Base-by-base conservation (phyloP, 257 asterid genomes). In the Hygrophila difformis region DNA sequence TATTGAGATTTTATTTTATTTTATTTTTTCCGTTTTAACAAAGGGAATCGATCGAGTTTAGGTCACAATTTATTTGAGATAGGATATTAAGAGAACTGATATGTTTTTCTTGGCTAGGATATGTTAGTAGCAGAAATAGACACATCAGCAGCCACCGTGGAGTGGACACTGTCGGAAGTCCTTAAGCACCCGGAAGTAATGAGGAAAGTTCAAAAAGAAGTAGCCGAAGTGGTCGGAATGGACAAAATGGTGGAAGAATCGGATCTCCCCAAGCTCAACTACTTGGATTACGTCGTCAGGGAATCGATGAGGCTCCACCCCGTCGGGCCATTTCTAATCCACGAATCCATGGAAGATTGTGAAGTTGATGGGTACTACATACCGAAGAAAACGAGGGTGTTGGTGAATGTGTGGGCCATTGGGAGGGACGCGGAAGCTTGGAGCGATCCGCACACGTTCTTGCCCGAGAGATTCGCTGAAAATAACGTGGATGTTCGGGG, bases 251-350 rank as follows among this genome's bases (percentile, higher is more conserved):
- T 69, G n/a, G 68, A 69, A 5, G 75, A 63, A 39, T 56, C 52
- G 1, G 64, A 63, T 12, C 64, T 69, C 18, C 1, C 49, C 18
- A 36, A 22, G 3, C 67, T 68, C 26, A 29, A 53, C 4, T 68
- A 62, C 53, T 21, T 62, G 0, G 55, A 68, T 37, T 53, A 15
- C 11, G 52, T 70, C 4, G 13, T 70, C 1, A 70, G 26, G 37
- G 76, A 70, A 31, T 14, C 73, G 0, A 3, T 70, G 17, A 57
- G 77, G 52, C 52, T 61, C 39, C 76, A 64, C 8, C 72, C 69
- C 0, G 43, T 48, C 8, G 60, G 15, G 17, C 69, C 72, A 1
- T 16, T 60, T 7, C 16, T 64, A 19, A 14, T 57, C 50, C 69
- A 57, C 29, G 55, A 53, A n/a, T 31, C 73, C 3, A 57, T 54